Conservation (phyloP, 257 asterid genomes). For the Nicotiana undulata region DNA sequence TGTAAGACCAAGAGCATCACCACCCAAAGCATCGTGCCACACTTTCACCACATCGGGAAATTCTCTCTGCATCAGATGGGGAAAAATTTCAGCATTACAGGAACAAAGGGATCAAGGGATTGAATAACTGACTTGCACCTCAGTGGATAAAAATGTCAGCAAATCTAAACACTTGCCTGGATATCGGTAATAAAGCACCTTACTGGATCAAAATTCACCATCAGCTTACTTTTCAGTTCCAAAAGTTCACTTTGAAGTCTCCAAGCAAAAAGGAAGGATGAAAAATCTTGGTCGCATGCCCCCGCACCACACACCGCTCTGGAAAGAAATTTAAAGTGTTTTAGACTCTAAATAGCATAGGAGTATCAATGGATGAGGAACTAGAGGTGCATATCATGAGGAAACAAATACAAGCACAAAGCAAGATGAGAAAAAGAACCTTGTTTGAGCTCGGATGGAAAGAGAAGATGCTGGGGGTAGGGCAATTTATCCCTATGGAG, state of each 20-base stretch:
- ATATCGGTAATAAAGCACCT: slow-evolving; percentile 54
- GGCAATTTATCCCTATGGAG: slow-evolving; percentile 83
- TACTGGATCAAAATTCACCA: slow-evolving; percentile 90
- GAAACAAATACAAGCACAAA: slow-evolving; percentile 1
- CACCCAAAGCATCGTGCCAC: slow-evolving; percentile 90
- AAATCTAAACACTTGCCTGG: slow-evolving; percentile 47
- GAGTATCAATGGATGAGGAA: not conserved
- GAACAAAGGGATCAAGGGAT: not conserved
- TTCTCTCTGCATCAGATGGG: slow-evolving; percentile 46
- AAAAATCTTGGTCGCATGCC: slow-evolving; percentile 65
- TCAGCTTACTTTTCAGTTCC: slow-evolving; percentile 54
- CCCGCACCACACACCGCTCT: slow-evolving; percentile 61
- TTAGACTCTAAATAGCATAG: not conserved
- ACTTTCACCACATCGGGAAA: slow-evolving; percentile 63
- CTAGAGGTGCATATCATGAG: not conserved
- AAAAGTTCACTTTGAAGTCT: slow-evolving; percentile 38
- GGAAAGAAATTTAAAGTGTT: not conserved
- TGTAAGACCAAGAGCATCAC: slow-evolving; percentile 93
- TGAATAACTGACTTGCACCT: not conserved
- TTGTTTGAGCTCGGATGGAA: slow-evolving; percentile 72
- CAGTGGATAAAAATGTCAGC: not conserved
- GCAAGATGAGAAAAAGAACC: slow-evolving; percentile 32
- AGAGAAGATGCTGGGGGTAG: slow-evolving; percentile 69
- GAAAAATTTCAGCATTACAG: not conserved
- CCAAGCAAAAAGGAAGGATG: slow-evolving; percentile 53